phyloP scores from a whole-genome alignment of 1,284 basidiomycete species.

The Leccinum griseonigrum region DNA sequence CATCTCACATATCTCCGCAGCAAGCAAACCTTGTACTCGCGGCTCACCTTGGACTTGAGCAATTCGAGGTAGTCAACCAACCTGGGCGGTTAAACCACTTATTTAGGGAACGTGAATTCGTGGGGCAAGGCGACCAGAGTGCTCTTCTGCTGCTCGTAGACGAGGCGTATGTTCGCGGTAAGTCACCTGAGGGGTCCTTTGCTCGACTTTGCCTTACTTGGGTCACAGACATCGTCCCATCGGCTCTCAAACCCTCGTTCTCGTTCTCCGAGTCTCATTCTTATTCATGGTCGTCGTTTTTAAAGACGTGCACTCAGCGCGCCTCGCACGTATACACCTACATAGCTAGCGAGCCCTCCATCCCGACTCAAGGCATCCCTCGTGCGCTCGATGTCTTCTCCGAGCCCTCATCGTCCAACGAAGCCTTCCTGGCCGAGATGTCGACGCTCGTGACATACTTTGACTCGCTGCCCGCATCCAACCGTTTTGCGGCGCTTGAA shows the following conservation, averaged over 20 bases:
- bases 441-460: conserved; percentile 50
- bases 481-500: conserved; percentile 61
- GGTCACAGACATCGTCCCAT: conserved; percentile 48
- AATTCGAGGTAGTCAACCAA: conserved; percentile 52
- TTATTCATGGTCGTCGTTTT: conserved; percentile 39
- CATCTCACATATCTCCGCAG: conserved; percentile 42
- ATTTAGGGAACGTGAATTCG: conserved; percentile 47
- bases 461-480: conserved; percentile 36
- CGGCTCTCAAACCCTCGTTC: conserved; percentile 45
- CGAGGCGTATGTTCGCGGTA: conserved; percentile 57
- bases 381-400: conserved; percentile 44
- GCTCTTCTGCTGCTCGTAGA: conserved; percentile 57
- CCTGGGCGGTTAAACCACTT: conserved; percentile 24
- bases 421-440: conserved; percentile 41
- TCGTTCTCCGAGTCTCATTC: conserved; percentile 22
- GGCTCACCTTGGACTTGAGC: conserved; percentile 67
- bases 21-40: conserved; percentile 60
- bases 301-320: conserved; percentile 55
- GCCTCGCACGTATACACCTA: conserved; percentile 57
- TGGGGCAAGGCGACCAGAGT: conserved; percentile 53
- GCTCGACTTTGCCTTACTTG: conserved; percentile 1
- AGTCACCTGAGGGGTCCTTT: conserved; percentile 13
- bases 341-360: conserved; percentile 38
- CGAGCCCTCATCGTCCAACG: conserved; percentile 36
- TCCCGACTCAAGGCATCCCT: conserved; percentile 30